A percentile compares a stretch with the other conserved stretches of the same genome.
phyloP scores from a whole-genome alignment of 2,329 filamentous ascomycete genomes.

The Aspergillus ochraceus region DNA sequence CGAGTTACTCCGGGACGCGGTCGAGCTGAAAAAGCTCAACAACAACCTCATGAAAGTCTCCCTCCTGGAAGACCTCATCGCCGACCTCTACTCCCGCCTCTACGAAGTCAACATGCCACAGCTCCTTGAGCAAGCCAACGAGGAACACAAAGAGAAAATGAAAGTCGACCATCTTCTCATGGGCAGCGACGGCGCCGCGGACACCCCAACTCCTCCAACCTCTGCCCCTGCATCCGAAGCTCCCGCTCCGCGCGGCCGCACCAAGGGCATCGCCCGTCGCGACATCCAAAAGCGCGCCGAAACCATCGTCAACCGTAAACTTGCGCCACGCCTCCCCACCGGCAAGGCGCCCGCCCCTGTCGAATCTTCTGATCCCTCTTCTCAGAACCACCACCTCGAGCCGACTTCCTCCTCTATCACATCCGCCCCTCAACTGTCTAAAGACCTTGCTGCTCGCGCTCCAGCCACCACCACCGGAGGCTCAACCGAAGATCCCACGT shows the following conservation, averaged over 20 bases:
- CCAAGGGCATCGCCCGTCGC: constrained; percentile 60
- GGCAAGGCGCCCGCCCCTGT: constrained; percentile 23
- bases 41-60: constrained; percentile 81
- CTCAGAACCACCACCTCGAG: constrained; percentile 13
- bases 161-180: constrained; percentile 49
- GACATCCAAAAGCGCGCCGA: constrained; percentile 62
- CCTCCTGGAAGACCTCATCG: constrained; percentile 88
- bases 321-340: constrained; percentile 29
- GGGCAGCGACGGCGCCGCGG: constrained; percentile 32
- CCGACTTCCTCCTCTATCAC: constrained; percentile 33
- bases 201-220: constrained; percentile 30
- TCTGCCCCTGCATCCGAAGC: constrained; percentile 35
- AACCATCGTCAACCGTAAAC: constrained; percentile 49
- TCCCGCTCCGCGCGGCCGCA: constrained; percentile 41
- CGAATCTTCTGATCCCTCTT: constrained; percentile 22
- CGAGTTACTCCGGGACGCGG: constrained; percentile 64
- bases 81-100: constrained; percentile 75
- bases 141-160: constrained; percentile 49
- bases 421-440: constrained; percentile 34
- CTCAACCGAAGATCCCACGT: constrained; percentile 46
- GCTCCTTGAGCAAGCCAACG: constrained; percentile 41
- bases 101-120: constrained; percentile 41
- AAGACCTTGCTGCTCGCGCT: constrained; percentile 6
- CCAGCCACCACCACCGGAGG: not conserved
- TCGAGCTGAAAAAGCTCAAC: constrained; percentile 77